phyloP scores from a whole-genome alignment of 257 asterid genomes.

The Oldenlandia corymbosa region DNA sequence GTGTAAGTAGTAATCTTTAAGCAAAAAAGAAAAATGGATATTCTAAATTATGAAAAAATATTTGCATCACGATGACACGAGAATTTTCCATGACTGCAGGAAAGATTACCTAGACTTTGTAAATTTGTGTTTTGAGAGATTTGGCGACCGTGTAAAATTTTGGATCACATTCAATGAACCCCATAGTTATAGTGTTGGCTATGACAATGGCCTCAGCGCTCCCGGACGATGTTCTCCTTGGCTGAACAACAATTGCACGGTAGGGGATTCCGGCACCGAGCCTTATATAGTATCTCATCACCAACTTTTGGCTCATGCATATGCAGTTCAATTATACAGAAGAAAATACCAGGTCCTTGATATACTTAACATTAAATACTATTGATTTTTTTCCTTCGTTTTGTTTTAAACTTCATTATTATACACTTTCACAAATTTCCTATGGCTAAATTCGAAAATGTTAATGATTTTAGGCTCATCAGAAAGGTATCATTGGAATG shows the following conservation, averaged over 20 bases:
- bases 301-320: constrained; percentile 42
- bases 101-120: constrained; percentile 46
- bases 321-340: constrained; percentile 32
- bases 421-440: too few species aligned
- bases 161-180: constrained; percentile 61
- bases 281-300: constrained; percentile 54
- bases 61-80: too few species aligned
- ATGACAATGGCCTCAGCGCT: constrained; percentile 13
- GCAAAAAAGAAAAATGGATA: too few species aligned
- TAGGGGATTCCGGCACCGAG: constrained; percentile 46
- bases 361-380: too few species aligned
- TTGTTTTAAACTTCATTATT: too few species aligned
- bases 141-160: constrained; percentile 52
- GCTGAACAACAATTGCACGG: constrained; percentile 23
- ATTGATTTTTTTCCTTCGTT: too few species aligned
- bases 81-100: too few species aligned
- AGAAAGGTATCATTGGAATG: constrained; percentile 54
- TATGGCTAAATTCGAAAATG: too few species aligned
- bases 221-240: constrained; percentile 27
- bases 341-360: too few species aligned
- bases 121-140: constrained; percentile 48
- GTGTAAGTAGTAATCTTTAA: too few species aligned
- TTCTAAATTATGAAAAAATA: too few species aligned
- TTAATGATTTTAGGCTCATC: constrained; percentile 10
- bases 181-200: constrained; percentile 27